A percentile compares a stretch with the other conserved stretches of the same genome.
phyloP scores from a whole-genome alignment of 192 early-diverging fungal species.

The Pilaira anomala region DNA sequence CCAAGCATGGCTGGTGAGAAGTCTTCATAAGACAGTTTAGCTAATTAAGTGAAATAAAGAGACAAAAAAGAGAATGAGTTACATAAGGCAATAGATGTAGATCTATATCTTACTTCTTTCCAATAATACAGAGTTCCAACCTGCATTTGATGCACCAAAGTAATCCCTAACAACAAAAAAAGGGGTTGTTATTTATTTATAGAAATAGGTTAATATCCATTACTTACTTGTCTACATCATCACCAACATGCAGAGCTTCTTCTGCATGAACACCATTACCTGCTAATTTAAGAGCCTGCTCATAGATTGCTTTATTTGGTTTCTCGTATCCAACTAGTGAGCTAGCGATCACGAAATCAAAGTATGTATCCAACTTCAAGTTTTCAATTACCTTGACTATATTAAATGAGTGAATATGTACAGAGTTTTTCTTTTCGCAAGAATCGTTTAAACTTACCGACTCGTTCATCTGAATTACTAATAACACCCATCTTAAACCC shows the following conservation, averaged over 20 bases:
- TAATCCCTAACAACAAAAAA: slow-evolving; percentile 21
- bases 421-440: not conserved
- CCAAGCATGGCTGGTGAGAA: slow-evolving; percentile 7
- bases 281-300: slow-evolving; percentile 41
- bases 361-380: slow-evolving; percentile 43
- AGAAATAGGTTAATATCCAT: not conserved
- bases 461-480: slow-evolving; percentile 60
- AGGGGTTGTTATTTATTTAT: not conserved
- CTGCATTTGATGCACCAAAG: slow-evolving; percentile 28
- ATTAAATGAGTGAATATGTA: not conserved
- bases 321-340: slow-evolving; percentile 52
- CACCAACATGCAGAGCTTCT: slow-evolving; percentile 60
- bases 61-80: too few relatives aligned
- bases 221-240: slow-evolving; percentile 45
- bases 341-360: slow-evolving; percentile 61
- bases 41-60: too few relatives aligned
- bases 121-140: slow-evolving; percentile 30
- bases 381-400: slow-evolving; percentile 33
- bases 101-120: slow-evolving; percentile 18
- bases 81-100: too few relatives aligned
- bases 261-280: slow-evolving; percentile 32
- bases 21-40: slow-evolving; percentile 36
- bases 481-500: slow-evolving; percentile 55
- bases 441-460: slow-evolving; percentile 25
- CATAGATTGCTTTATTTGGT: slow-evolving; percentile 50